A percentile compares a stretch with the other conserved stretches of the same genome.
Conservation (phyloP, 2,329 filamentous ascomycete genomes). For the Aciculosporium take region DNA sequence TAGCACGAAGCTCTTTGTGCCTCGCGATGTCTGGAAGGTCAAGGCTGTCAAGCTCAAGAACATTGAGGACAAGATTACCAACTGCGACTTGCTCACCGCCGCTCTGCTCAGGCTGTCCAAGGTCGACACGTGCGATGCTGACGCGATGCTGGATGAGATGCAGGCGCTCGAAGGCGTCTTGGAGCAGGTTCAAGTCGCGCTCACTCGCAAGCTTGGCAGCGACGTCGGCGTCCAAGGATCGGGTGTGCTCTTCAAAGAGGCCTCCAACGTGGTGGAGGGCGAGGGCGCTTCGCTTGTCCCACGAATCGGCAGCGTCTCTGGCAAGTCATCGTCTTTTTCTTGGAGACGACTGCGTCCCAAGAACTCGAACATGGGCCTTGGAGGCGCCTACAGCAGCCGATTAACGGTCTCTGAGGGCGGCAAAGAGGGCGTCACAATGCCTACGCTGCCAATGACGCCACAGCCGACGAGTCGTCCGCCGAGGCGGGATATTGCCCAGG, state of each 20-base stretch:
- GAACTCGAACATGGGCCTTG: conserved; percentile 55
- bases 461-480: conserved; percentile 50
- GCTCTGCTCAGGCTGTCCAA: conserved; percentile 69
- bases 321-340: conserved; percentile 57
- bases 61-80: conserved; percentile 83
- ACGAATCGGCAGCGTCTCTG: conserved; percentile 47
- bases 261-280: conserved; percentile 34
- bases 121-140: conserved; percentile 81
- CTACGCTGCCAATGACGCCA: conserved; percentile 64
- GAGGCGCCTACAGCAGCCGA: conserved; percentile 29
- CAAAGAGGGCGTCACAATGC: conserved; percentile 38
- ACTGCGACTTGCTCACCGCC: conserved; percentile 81
- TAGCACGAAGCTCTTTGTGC: conserved; percentile 82
- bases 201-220: conserved; percentile 76
- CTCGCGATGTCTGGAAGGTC: conserved; percentile 84
- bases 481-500: conserved; percentile 54
- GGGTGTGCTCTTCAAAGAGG: conserved; percentile 61
- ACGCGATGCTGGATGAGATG: conserved; percentile 88
- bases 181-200: conserved; percentile 64
- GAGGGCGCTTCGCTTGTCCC: conserved; percentile 28
- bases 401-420: conserved; percentile 10
- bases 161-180: conserved; percentile 73
- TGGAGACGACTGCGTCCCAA: conserved; percentile 87
- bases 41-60: conserved; percentile 86
- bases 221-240: conserved; percentile 77